Conservation (phyloP, 2,329 filamentous ascomycete species). For the Pseudophaeomoniella oleicola region DNA sequence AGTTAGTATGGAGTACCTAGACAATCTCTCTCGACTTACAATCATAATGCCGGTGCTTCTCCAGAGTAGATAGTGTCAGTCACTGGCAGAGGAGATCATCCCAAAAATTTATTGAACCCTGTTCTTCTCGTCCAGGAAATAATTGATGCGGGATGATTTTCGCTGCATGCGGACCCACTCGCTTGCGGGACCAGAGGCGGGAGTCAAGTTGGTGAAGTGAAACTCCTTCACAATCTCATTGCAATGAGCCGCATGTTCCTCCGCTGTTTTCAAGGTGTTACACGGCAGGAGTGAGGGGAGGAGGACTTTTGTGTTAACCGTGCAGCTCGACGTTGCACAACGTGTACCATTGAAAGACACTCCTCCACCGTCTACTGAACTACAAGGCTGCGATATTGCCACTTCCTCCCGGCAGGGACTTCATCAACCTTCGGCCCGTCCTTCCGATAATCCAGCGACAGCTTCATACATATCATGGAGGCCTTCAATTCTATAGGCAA, state of each 20-base stretch:
- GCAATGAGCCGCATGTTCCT: not conserved
- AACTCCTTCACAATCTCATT: not conserved
- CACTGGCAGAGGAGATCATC: not conserved
- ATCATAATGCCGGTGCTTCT: slow-evolving; percentile 14
- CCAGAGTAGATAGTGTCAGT: not conserved
- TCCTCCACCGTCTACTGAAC: too few relatives aligned
- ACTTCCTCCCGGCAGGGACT: too few relatives aligned
- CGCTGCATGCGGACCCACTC: slow-evolving; percentile 16
- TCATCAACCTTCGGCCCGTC: too few relatives aligned
- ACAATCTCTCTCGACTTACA: slow-evolving; percentile 12
- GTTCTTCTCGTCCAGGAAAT: too few relatives aligned
- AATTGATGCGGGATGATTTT: not conserved
- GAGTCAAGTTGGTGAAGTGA: not conserved
- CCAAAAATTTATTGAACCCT: too few relatives aligned
- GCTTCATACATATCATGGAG: slow-evolving; percentile 49
- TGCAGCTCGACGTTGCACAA: not conserved
- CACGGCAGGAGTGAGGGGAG: not conserved
- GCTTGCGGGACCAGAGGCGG: slow-evolving; percentile 9
- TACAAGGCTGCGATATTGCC: too few relatives aligned
- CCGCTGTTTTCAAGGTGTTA: not conserved
- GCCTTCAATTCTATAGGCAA: slow-evolving; percentile 81
- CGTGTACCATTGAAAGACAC: too few relatives aligned
- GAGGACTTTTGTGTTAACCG: not conserved
- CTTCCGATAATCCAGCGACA: too few relatives aligned
- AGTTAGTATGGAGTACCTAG: slow-evolving; percentile 4